Conservation (phyloP, 352 stramenopile species). For the Chrysophaeum taylorii region DNA sequence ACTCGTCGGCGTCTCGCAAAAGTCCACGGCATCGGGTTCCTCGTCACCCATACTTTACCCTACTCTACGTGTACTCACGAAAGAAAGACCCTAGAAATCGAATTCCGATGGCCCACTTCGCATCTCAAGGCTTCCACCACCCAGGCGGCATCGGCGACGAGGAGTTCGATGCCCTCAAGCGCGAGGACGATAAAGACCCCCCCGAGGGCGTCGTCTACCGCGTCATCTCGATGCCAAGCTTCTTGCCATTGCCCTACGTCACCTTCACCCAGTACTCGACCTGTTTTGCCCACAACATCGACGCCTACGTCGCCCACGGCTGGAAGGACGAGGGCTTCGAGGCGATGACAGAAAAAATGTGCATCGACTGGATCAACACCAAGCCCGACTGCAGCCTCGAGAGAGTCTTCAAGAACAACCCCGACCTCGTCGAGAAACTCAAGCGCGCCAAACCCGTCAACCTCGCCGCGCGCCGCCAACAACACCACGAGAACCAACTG, state of each 20-base stretch:
- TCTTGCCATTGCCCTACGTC: neutral
- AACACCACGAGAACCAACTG: too few relatives aligned
- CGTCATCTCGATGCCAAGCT: neutral
- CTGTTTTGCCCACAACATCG: neutral
- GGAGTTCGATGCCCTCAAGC: neutral
- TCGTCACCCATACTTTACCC: too few relatives aligned
- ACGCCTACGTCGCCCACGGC: neutral
- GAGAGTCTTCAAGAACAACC: neutral
- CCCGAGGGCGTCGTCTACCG: neutral
- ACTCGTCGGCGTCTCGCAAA: conserved; percentile 14
- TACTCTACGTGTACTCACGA: too few relatives aligned
- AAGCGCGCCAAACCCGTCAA: too few relatives aligned
- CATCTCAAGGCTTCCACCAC: neutral
- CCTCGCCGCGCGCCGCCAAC: too few relatives aligned
- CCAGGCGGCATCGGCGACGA: neutral
- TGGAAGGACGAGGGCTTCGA: conserved; percentile 8
- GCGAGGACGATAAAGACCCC: neutral
- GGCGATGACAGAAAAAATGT: neutral
- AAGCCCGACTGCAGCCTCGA: conserved; percentile 3
- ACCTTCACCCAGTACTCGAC: conserved; percentile 4
- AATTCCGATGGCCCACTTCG: neutral
- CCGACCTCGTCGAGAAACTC: too few relatives aligned
- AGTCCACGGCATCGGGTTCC: conserved; percentile 29
- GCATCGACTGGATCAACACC: conserved; percentile 8
- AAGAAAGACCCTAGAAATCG: too few relatives aligned